Evolutionary conservation across 176 grass and related monocot species (phyloP), one percentile per base, ranked within the genome.

Genomic region (Hsuehochloa calcarea): DNA sequence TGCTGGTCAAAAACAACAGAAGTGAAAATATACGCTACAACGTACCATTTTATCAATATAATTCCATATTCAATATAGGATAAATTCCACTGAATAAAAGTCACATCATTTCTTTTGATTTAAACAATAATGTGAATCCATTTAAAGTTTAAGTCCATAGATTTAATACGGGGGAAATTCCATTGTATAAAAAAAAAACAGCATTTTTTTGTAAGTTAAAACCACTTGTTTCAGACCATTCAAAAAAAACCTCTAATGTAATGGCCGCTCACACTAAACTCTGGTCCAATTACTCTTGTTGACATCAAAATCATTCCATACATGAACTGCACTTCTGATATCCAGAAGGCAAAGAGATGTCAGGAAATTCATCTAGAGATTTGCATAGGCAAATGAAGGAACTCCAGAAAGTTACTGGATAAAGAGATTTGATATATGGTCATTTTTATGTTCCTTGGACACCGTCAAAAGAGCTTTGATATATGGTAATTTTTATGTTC

Each of bases 381-480:
- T 39, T 17, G 5, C 49, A 50, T 17, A 29, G 16, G 26, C 3
- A 65, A 40, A 67, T 67, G 49, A 86, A 52, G 65, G 12, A 82
- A 54, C 23, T 52, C 55, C 25, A 82, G 46, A 82, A 86, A 46
- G 6, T 82, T 25, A 29, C 67, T 82, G 8, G 44, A 38, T 59
- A 65, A 56, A 64, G 8, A 67, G 46, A 47, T 31, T 8, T 65
- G 15, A 54, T 72, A 34, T 63, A 51, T 46, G 44, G 7, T 20
- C 45, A 39, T 86, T 74, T 85, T 74, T 78, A 56, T 78, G 10
- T 82, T 74, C 11, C 22, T 80, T 25, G 6, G 16, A 82, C 26
- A 55, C 20, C 10, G 2, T 39, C 46, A 39, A 72, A 43, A 55
- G 72, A 26, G 10, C 52, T 56, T 56, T 59, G 56, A 52, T 77